Evolutionary conservation across 768 basidiomycete genomes (phyloP).

Genomic region (Russula griseocarnosa): DNA sequence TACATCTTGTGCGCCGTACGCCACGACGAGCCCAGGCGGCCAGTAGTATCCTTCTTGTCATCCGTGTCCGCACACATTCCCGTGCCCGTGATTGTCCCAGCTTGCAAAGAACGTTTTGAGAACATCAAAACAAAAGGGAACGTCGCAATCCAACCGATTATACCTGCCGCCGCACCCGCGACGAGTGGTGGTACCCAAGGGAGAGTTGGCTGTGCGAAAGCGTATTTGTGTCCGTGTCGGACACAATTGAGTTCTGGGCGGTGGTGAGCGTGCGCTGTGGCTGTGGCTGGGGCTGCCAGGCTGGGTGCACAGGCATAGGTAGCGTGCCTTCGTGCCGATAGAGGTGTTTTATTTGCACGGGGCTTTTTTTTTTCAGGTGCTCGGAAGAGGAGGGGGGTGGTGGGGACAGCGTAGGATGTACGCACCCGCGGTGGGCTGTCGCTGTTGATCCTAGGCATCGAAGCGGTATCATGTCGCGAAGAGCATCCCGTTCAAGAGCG

Average conservation of each 20-base stretch:
- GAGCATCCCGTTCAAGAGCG: too few relatives aligned
- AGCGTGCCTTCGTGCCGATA: conserved; percentile 61
- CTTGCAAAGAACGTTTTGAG: conserved; percentile 69
- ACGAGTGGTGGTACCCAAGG: conserved; percentile 55
- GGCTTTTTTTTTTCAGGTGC: background rate
- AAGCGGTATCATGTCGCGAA: too few relatives aligned
- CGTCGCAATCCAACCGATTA: conserved; percentile 61
- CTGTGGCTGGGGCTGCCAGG: background rate
- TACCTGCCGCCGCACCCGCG: conserved; percentile 64
- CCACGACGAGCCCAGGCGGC: conserved; percentile 37
- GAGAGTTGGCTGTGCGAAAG: conserved; percentile 34
- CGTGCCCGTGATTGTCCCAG: conserved; percentile 29
- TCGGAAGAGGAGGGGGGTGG: too few relatives aligned
- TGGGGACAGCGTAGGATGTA: background rate
- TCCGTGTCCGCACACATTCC: background rate
- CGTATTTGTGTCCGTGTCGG: background rate
- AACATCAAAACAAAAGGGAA: conserved; percentile 63
- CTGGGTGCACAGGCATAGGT: conserved; percentile 31
- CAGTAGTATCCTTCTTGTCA: too few relatives aligned
- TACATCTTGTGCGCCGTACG: conserved; percentile 58
- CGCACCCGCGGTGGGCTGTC: conserved; percentile 37
- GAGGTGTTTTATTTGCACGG: background rate
- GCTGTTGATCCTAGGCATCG: too few relatives aligned
- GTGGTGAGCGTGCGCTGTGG: too few relatives aligned
- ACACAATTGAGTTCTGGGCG: background rate